Conservation (phyloP, 495 filamentous ascomycete species). For the Lichenothelia convexa region DNA sequence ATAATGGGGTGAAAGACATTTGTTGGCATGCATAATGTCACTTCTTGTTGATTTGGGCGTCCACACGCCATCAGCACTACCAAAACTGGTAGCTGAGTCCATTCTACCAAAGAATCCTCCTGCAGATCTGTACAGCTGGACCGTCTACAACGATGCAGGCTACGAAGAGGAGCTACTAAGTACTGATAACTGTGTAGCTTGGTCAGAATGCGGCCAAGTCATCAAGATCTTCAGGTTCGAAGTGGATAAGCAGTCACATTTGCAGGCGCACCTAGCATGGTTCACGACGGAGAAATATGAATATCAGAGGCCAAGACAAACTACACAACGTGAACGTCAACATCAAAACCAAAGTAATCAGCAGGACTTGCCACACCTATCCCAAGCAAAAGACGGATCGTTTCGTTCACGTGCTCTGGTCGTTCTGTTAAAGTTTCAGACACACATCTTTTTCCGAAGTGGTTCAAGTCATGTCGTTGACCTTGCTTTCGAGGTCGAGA, state of each 20-base stretch:
- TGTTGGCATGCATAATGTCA: slow-evolving; percentile 83
- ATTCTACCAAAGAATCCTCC: slow-evolving; percentile 54
- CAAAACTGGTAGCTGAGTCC: slow-evolving; percentile 65
- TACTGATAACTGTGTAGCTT: slow-evolving; percentile 69
- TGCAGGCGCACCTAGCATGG: slow-evolving; percentile 65
- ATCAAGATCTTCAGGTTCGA: slow-evolving; percentile 77
- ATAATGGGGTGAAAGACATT: no score
- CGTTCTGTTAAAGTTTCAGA: slow-evolving; percentile 80
- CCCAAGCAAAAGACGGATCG: background rate
- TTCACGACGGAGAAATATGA: slow-evolving; percentile 50
- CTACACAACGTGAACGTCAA: slow-evolving; percentile 5
- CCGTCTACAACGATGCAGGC: slow-evolving; percentile 32
- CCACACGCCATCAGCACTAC: slow-evolving; percentile 66
- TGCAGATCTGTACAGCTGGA: slow-evolving; percentile 54
- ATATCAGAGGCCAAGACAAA: no score
- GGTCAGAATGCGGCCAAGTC: slow-evolving; percentile 73
- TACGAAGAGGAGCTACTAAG: slow-evolving; percentile 63
- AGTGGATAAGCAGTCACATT: slow-evolving; percentile 65
- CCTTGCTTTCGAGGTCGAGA: slow-evolving; percentile 85
- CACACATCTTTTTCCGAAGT: slow-evolving; percentile 80
- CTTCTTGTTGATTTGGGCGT: slow-evolving; percentile 76
- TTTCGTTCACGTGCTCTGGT: slow-evolving; percentile 60
- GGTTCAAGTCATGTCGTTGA: slow-evolving; percentile 80
- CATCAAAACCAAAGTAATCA: slow-evolving; percentile 1
- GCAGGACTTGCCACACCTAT: background rate